phyloP scores from a whole-genome alignment of 202 grass and related monocot genomes.

The Tripidium arundinaceum region DNA sequence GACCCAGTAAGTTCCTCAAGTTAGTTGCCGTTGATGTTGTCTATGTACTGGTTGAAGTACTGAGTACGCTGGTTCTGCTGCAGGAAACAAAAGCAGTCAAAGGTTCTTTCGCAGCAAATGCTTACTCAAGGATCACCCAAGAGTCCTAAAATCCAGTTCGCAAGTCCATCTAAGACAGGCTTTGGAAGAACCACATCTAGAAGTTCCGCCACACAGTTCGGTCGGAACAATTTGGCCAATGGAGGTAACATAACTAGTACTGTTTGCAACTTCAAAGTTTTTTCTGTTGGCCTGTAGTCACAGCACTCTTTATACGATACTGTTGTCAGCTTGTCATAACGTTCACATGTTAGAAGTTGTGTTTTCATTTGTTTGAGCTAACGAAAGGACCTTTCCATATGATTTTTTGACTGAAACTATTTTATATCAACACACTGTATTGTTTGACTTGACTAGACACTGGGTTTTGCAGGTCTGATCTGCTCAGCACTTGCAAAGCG shows the following conservation, averaged over 20 bases:
- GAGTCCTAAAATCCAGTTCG: constrained; percentile 58
- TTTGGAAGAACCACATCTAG: constrained; percentile 34
- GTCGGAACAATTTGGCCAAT: constrained; percentile 46
- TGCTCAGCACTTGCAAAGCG: constrained; percentile 37
- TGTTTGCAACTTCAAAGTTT: neutral
- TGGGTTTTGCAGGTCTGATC: constrained; percentile 40
- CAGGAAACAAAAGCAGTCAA: constrained; percentile 46
- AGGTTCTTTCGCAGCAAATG: constrained; percentile 34
- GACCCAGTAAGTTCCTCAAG: constrained; percentile 44
- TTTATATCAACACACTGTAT: neutral
- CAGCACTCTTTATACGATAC: neutral
- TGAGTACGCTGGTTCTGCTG: constrained; percentile 31
- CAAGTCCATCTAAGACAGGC: constrained; percentile 43
- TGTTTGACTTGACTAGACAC: neutral
- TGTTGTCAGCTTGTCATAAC: neutral
- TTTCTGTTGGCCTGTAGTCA: neutral
- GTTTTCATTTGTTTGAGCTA: neutral
- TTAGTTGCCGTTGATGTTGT: constrained; percentile 15
- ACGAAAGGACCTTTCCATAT: neutral
- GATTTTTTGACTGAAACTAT: neutral
- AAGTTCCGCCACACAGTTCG: constrained; percentile 46
- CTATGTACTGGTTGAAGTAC: neutral
- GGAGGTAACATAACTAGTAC: constrained; percentile 43
- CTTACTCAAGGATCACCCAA: constrained; percentile 44
- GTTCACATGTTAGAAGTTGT: neutral